Base-by-base conservation (phyloP, 768 basidiomycete genomes). In the Lactarius tabidus region DNA sequence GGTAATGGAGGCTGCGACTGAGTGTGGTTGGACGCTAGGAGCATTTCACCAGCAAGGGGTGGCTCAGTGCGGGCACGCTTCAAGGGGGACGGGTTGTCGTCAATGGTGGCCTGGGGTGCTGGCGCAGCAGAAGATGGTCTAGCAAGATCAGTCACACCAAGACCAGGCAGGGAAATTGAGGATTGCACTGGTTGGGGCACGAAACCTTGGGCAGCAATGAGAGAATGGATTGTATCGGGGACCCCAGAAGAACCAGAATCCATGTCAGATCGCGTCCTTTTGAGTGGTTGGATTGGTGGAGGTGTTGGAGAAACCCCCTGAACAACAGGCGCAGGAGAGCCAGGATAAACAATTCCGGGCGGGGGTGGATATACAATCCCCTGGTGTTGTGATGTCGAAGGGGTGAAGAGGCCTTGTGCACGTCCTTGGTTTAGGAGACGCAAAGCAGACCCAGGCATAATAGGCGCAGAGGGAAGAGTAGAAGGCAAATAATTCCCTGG, bases 371-470 rank as follows among this genome's bases (percentile, higher is more conserved):
- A 81, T 63, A 81, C 75, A 53, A 70, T 78, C 74, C 62, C 82
- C 79, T 69, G 81, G 75, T 35, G 79, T 72, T 57, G 77, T 75
- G 91, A 88, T 12, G 92, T 91, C 26, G 90, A 91, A 4, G 91
- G 91, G 29, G 91, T 92, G 73, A 92, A 92, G 33, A 93, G 81
- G 65, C 90, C 90, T 78, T 92, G 91, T 0, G 90, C 90, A 65
- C 90, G 85, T 65, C 90, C 90, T 81, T 93, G 91, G 72, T 91
- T 89, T 53, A 93, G 81, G 52, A 93, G 81, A 60, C 90, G 87
- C 57, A 93, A 85, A 31, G 91, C 91, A 52, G 91, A 92, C 56
- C 91, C 91, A 38, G 91, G 91, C 86, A 91, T 87, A 73, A 93
- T 93, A 48, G 91, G 89, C 35, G 90, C 83, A n/a, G 91, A 87